Conservation (phyloP, 495 filamentous ascomycete genomes). For the Corynascus novoguineensis region DNA sequence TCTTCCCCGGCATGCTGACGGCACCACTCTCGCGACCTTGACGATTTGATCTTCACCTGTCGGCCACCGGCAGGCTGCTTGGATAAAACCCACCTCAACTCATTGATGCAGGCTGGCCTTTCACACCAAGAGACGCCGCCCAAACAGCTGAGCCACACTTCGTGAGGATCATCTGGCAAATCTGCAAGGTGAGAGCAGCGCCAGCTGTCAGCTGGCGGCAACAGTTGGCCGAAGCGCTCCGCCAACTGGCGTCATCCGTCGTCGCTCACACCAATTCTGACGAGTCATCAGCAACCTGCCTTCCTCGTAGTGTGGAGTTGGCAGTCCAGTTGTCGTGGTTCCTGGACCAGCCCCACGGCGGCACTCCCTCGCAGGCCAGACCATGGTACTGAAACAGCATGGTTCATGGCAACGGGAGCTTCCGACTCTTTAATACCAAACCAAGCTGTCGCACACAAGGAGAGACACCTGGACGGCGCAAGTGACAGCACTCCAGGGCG, state of each 20-base stretch:
- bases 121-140: no score
- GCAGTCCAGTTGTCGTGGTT: constrained; percentile 15
- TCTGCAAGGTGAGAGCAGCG: not conserved
- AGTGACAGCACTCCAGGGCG: constrained; percentile 13
- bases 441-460: not conserved
- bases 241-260: not conserved
- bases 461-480: not conserved
- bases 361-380: constrained; percentile 6
- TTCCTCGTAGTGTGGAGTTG: constrained; percentile 16
- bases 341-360: constrained; percentile 3
- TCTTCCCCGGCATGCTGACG: no score
- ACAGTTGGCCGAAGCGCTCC: not conserved
- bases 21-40: no score
- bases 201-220: constrained; percentile 2
- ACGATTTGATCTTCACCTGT: no score
- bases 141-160: no score
- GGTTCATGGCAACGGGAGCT: not conserved
- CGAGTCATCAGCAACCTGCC: constrained; percentile 1
- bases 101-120: no score
- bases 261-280: not conserved
- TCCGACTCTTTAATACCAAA: constrained; percentile 1
- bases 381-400: not conserved
- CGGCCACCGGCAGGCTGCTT: no score
- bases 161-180: no score
- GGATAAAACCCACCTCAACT: no score